Conservation (phyloP, 2,329 filamentous ascomycete species). For the Tolypocladium guangdongense region DNA sequence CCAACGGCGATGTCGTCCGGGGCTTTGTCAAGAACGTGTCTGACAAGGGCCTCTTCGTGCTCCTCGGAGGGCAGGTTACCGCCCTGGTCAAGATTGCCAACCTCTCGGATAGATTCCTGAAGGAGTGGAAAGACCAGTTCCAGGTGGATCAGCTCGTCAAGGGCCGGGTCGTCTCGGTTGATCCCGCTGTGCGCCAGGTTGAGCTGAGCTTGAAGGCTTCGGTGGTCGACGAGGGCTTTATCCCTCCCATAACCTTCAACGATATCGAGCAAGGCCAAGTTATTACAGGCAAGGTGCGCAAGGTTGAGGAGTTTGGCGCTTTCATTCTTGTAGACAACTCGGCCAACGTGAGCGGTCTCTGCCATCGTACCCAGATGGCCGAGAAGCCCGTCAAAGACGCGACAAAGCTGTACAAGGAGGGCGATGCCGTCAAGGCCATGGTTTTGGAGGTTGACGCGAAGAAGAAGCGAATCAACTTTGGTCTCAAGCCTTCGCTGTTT, state of each 20-base stretch:
- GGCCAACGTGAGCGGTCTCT: slow-evolving; percentile 81
- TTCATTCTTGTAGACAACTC: slow-evolving; percentile 88
- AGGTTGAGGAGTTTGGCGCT: slow-evolving; percentile 89
- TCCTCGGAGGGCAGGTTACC: slow-evolving; percentile 69
- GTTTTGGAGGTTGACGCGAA: slow-evolving; percentile 66
- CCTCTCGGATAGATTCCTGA: slow-evolving; percentile 81
- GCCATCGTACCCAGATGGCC: slow-evolving; percentile 86
- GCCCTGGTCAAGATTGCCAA: slow-evolving; percentile 80
- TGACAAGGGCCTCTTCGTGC: slow-evolving; percentile 81
- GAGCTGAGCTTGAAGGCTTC: slow-evolving; percentile 85
- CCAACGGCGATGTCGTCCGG: slow-evolving; percentile 67
- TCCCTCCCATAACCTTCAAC: slow-evolving; percentile 59
- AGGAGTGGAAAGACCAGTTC: slow-evolving; percentile 90
- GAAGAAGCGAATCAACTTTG: slow-evolving; percentile 75
- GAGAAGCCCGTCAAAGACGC: slow-evolving; percentile 74
- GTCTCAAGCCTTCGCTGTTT: slow-evolving; percentile 88
- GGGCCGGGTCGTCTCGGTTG: slow-evolving; percentile 68
- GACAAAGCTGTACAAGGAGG: slow-evolving; percentile 79
- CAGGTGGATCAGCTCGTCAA: slow-evolving; percentile 83
- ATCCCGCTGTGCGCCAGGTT: slow-evolving; percentile 57
- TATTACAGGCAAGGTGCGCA: slow-evolving; percentile 82
- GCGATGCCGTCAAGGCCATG: slow-evolving; percentile 87
- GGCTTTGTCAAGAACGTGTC: slow-evolving; percentile 88
- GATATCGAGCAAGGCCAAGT: slow-evolving; percentile 71
- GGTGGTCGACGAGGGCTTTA: slow-evolving; percentile 68